Conservation (phyloP, 495 filamentous ascomycete species). For the Diplogelasinospora grovesii region DNA sequence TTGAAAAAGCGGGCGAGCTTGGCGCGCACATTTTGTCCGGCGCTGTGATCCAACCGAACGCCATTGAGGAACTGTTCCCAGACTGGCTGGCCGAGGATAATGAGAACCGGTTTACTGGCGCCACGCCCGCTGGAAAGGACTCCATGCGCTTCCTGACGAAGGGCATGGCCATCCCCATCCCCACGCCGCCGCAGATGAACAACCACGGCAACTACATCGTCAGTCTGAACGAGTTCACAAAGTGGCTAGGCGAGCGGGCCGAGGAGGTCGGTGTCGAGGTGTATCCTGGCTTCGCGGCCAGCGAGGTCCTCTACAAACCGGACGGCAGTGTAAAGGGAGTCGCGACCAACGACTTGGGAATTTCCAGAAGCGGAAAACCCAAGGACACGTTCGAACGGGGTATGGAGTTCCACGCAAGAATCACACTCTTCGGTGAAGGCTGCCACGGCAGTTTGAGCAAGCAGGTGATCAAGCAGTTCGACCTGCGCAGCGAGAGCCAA, state of each 20-base stretch:
- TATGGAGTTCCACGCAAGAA: conserved; percentile 96
- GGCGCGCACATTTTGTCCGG: conserved; percentile 94
- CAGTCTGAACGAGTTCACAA: conserved; percentile 85
- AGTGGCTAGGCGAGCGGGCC: conserved; percentile 91
- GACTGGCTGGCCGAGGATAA: conserved; percentile 90
- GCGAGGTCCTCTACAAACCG: conserved; percentile 78
- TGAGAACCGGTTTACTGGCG: conserved; percentile 72
- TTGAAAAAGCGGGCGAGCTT: conserved; percentile 94
- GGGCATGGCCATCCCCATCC: conserved; percentile 67
- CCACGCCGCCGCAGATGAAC: conserved; percentile 92
- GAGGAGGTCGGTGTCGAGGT: conserved; percentile 98
- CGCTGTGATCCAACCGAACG: conserved; percentile 87
- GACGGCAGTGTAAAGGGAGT: conserved; percentile 92
- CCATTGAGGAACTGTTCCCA: conserved; percentile 83
- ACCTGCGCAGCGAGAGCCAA: conserved; percentile 80
- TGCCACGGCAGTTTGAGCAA: conserved; percentile 96
- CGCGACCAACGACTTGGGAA: conserved; percentile 90
- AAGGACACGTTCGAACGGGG: conserved; percentile 92
- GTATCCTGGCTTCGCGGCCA: conserved; percentile 92
- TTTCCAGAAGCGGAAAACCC: conserved; percentile 71
- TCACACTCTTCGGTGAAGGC: conserved; percentile 92
- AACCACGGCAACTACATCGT: conserved; percentile 98
- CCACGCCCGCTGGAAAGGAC: conserved; percentile 74
- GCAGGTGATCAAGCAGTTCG: conserved; percentile 91
- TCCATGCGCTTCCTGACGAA: conserved; percentile 95